Evolutionary conservation across 495 filamentous ascomycete genomes (phyloP).

Genomic region (Chaetomium tenue): DNA sequence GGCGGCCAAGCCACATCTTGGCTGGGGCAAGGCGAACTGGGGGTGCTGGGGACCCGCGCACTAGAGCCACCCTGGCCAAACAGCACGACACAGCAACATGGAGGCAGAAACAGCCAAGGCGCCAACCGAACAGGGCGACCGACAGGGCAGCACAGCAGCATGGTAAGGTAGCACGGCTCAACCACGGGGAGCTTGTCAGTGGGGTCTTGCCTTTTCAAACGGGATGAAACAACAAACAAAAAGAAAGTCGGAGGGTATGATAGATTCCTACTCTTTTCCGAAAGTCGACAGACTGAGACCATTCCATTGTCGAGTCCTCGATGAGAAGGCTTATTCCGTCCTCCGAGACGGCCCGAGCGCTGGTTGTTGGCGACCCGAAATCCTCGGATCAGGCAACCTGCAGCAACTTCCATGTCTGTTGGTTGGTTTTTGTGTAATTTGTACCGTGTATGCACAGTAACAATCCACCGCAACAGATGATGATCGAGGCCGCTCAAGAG

Average conservation of each 20-base stretch:
- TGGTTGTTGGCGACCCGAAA: not conserved
- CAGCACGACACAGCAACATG: not conserved
- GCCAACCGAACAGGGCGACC: not conserved
- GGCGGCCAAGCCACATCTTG: constrained; percentile 20
- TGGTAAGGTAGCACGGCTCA: not conserved
- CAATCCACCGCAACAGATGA: not conserved
- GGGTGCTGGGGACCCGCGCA: not conserved
- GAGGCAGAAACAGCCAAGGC: not conserved
- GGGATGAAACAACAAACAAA: not conserved
- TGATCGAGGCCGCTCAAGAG: no score
- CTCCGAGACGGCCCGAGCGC: not conserved
- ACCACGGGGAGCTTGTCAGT: no score
- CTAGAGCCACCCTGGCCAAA: constrained; percentile 16
- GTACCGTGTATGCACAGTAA: no score
- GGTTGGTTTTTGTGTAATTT: not conserved
- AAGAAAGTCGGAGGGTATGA: no score
- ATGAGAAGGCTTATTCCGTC: not conserved
- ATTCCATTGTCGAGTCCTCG: no score
- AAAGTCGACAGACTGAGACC: no score
- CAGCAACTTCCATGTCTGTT: not conserved
- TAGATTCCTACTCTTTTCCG: no score
- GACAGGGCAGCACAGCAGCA: not conserved
- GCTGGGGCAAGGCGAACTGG: not conserved
- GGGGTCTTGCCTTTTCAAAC: not conserved
- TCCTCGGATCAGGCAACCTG: not conserved